Percentiles rank a stretch among this genome's conserved stretches.
Evolutionary conservation across 192 early-diverging fungal genomes (phyloP).

Genomic region (Entophlyctis helioformis): DNA sequence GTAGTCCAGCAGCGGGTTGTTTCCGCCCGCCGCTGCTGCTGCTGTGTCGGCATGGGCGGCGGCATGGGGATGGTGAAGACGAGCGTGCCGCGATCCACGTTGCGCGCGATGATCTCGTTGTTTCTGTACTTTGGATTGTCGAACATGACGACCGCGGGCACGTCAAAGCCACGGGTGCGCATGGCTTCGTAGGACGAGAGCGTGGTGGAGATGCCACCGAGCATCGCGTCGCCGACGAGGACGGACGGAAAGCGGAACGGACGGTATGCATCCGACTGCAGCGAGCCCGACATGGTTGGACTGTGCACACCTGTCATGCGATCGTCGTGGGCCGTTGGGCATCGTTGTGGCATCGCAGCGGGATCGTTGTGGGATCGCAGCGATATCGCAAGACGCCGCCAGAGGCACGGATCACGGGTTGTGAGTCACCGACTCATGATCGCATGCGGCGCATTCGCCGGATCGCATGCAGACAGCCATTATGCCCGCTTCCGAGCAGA

Average conservation of each 20-base stretch:
- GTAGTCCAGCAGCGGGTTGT: constrained; percentile 15
- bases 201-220: constrained; percentile 77
- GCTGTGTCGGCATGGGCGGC: constrained; percentile 21
- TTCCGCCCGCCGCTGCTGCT: constrained; percentile 4
- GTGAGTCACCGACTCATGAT: too few relatives aligned
- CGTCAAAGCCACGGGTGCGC: constrained; percentile 53
- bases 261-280: constrained; percentile 60
- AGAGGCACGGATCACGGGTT: too few relatives aligned
- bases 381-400: too few relatives aligned
- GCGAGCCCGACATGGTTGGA: constrained; percentile 61
- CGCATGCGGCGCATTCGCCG: too few relatives aligned
- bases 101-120: constrained; percentile 28
- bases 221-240: constrained; percentile 61
- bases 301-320: constrained; percentile 42
- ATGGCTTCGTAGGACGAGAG: constrained; percentile 63
- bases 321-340: too few relatives aligned
- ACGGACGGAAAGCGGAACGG: constrained; percentile 55
- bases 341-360: too few relatives aligned
- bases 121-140: constrained; percentile 42
- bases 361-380: too few relatives aligned
- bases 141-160: constrained; percentile 58
- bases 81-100: constrained; percentile 6
- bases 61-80: constrained; percentile 22
- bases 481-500: too few relatives aligned
- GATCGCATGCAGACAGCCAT: too few relatives aligned